phyloP scores from a whole-genome alignment of 2,329 filamentous ascomycete genomes.

The Diaporthe humulicola region DNA sequence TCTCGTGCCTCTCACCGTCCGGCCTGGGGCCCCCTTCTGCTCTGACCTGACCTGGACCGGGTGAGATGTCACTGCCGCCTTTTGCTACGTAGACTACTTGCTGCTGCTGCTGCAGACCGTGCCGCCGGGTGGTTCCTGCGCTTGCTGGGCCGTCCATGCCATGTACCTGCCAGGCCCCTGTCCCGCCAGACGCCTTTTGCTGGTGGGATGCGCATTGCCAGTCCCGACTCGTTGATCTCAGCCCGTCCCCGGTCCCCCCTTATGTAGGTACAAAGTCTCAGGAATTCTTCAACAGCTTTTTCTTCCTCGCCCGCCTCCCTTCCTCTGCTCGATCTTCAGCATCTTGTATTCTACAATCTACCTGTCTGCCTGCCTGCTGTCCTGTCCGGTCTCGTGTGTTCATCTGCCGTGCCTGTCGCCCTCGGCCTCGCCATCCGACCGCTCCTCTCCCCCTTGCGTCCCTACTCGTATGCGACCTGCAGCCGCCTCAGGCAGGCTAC shows the following conservation, averaged over 20 bases:
- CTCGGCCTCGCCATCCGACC: conserved; percentile 28
- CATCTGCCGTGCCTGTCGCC: conserved; percentile 17
- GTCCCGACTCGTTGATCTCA: conserved; percentile 32
- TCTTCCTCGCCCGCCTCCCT: conserved; percentile 27
- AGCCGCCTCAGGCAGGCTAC: conserved; percentile 38
- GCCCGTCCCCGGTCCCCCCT: conserved; percentile 26
- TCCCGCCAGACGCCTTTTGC: not conserved
- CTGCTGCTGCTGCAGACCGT: not conserved
- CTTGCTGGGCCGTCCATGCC: conserved; percentile 20
- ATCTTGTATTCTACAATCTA: conserved; percentile 27
- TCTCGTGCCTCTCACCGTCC: conserved; percentile 19
- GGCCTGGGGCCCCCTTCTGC: not conserved
- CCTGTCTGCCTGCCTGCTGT: not conserved
- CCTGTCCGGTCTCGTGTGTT: conserved; percentile 5
- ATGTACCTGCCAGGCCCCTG: conserved; percentile 28
- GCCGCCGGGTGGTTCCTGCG: conserved; percentile 15
- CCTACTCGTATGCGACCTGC: conserved; percentile 37
- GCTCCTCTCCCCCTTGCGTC: not conserved
- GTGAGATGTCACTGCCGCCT: conserved; percentile 2
- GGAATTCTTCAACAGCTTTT: conserved; percentile 23
- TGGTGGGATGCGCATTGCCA: conserved; percentile 22
- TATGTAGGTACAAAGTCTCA: conserved; percentile 39
- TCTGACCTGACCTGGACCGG: not conserved
- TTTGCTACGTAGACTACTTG: not conserved
- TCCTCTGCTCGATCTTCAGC: conserved; percentile 14